Evolutionary conservation across 805 yeast species (phyloP).

Genomic region (Candida xyloterini): DNA sequence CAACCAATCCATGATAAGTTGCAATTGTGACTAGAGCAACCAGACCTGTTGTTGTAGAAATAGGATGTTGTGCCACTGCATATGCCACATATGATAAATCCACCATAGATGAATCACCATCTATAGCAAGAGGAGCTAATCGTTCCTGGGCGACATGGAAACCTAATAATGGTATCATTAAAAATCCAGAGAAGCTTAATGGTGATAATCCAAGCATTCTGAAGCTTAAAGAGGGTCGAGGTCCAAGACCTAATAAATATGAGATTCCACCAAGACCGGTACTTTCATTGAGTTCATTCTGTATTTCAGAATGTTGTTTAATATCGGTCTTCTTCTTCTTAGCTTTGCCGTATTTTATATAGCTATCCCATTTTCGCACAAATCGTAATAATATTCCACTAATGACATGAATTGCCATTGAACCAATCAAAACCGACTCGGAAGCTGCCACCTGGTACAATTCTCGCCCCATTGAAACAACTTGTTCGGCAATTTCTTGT

Average conservation of each 20-base stretch:
- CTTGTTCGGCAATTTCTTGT: constrained; percentile 44
- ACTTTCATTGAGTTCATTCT: constrained; percentile 36
- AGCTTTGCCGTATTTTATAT: constrained; percentile 25
- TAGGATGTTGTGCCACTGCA: constrained; percentile 22
- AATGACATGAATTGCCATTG: constrained; percentile 46
- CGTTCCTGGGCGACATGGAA: constrained; percentile 51
- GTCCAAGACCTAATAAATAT: constrained; percentile 54
- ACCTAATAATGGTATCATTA: constrained; percentile 41
- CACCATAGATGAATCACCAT: constrained; percentile 63
- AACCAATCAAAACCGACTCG: constrained; percentile 49
- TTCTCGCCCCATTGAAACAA: constrained; percentile 58
- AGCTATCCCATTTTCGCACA: constrained; percentile 32
- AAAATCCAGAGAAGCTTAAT: constrained; percentile 56
- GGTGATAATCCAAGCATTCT: constrained; percentile 52
- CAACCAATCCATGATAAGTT: constrained; percentile 54
- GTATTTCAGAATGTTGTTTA: neutral
- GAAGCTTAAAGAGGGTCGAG: constrained; percentile 44
- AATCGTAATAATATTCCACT: constrained; percentile 50
- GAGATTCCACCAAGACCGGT: constrained; percentile 63
- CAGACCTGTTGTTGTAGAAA: constrained; percentile 23
- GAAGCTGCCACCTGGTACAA: constrained; percentile 54
- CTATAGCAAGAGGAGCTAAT: constrained; percentile 47
- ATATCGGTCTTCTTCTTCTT: constrained; percentile 9
- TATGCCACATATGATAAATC: constrained; percentile 51
- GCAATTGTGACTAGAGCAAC: constrained; percentile 38